phyloP scores from a whole-genome alignment of 768 basidiomycete genomes.

The Termitomyces sp. region DNA sequence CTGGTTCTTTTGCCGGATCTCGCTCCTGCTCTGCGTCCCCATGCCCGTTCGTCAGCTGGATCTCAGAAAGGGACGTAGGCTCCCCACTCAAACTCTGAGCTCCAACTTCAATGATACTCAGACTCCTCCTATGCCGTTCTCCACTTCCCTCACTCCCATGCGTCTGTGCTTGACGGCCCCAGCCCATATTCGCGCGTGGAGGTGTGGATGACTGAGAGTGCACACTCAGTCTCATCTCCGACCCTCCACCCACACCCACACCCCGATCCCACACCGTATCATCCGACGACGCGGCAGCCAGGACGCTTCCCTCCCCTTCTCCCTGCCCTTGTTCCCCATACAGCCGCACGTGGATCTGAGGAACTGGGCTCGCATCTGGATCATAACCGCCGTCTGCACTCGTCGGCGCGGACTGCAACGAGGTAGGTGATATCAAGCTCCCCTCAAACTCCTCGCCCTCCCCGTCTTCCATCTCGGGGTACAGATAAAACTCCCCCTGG shows the following conservation, averaged over 20 bases:
- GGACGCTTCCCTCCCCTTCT: background rate
- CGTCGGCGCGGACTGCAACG: background rate
- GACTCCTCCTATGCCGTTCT: background rate
- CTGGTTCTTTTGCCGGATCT: background rate
- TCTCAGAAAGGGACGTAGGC: background rate
- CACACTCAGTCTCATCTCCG: background rate
- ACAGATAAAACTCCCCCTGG: background rate
- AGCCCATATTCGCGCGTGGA: background rate
- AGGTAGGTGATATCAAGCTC: background rate
- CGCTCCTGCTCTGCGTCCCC: background rate
- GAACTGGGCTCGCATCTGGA: background rate
- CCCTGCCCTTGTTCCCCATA: background rate
- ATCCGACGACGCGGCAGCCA: conserved; percentile 1
- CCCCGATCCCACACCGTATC: conserved; percentile 11
- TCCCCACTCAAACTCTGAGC: background rate
- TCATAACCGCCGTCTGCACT: background rate
- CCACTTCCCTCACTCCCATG: background rate
- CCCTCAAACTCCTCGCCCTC: conserved; percentile 1
- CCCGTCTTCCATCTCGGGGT: background rate
- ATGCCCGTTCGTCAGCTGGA: background rate
- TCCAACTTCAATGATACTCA: background rate
- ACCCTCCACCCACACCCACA: background rate
- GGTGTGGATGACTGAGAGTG: background rate
- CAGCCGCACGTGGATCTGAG: background rate
- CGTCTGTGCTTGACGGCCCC: background rate